A percentile compares a stretch with the other conserved stretches of the same genome.
Conservation (phyloP, 257 asterid genomes). For the Osmanthus fragrans region DNA sequence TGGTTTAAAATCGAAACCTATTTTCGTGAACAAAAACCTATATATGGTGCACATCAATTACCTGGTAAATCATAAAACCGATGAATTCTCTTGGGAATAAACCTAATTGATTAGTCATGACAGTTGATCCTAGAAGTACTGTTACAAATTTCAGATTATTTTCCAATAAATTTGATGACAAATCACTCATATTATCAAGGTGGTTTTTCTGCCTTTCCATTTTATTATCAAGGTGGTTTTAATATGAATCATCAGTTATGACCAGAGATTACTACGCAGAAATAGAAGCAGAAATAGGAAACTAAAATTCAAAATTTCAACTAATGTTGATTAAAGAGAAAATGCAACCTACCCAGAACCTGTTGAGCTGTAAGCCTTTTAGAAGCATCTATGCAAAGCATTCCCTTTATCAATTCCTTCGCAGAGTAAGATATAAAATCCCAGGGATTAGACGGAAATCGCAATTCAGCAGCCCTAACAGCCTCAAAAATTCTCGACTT, state of each 20-base stretch:
- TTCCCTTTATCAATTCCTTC: conserved; percentile 61
- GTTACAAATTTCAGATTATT: neutral
- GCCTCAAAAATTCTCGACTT: conserved; percentile 73
- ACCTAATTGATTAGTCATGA: neutral
- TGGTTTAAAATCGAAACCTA: no score
- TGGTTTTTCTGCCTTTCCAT: neutral
- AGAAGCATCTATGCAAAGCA: conserved; percentile 68
- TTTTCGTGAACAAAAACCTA: no score
- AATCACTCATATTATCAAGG: neutral
- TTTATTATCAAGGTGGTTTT: neutral
- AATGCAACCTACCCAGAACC: conserved; percentile 53
- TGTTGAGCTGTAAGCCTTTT: conserved; percentile 69
- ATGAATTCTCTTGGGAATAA: no score
- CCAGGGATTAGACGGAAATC: conserved; percentile 64
- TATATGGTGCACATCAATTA: neutral
- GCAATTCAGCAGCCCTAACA: conserved; percentile 67
- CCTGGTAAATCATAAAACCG: neutral
- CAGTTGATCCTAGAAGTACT: neutral
- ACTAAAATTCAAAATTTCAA: neutral
- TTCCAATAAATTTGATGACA: neutral
- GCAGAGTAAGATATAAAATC: conserved; percentile 56
- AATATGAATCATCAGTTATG: neutral
- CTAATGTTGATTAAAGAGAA: neutral
- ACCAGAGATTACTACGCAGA: neutral
- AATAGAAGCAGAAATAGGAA: neutral